Conservation (phyloP, 257 asterid genomes). For the Nyctanthes arbortristis region DNA sequence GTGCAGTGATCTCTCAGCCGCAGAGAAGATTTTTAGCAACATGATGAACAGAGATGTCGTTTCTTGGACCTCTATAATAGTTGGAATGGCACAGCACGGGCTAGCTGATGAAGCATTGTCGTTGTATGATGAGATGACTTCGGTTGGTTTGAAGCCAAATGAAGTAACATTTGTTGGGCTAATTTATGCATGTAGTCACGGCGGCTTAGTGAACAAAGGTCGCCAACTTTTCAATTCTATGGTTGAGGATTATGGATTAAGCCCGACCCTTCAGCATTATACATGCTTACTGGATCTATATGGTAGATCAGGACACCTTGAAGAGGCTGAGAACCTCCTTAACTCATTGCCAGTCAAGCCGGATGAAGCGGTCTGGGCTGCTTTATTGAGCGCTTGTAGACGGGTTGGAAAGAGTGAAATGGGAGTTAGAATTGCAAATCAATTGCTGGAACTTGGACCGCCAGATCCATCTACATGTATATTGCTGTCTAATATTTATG, state of each 20-base stretch:
- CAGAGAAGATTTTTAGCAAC: conserved; percentile 50
- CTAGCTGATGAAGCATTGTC: conserved; percentile 54
- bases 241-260: conserved; percentile 55
- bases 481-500: conserved; percentile 63
- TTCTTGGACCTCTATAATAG: conserved; percentile 84
- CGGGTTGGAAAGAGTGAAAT: conserved; percentile 43
- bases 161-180: conserved; percentile 77
- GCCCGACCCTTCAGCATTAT: conserved; percentile 70
- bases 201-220: conserved; percentile 67
- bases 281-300: conserved; percentile 83
- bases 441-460: conserved; percentile 52
- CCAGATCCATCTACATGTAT: conserved; percentile 60
- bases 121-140: conserved; percentile 60
- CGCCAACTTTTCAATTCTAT: conserved; percentile 60
- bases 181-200: conserved; percentile 80
- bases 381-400: conserved; percentile 62
- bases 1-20: conserved; percentile 65
- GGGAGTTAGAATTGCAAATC: conserved; percentile 67
- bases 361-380: conserved; percentile 81
- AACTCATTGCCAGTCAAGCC: conserved; percentile 67
- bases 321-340: conserved; percentile 61
- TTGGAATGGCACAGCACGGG: conserved; percentile 94
- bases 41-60: conserved; percentile 58
- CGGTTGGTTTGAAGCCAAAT: conserved; percentile 59
- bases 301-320: conserved; percentile 64